Percentiles rank a stretch among this genome's conserved stretches.
These are phyloP conservation scores for Cercospora berteroae DNA, from an alignment of 2,329 filamentous ascomycete species.

Conservation along the genomic window DNA sequence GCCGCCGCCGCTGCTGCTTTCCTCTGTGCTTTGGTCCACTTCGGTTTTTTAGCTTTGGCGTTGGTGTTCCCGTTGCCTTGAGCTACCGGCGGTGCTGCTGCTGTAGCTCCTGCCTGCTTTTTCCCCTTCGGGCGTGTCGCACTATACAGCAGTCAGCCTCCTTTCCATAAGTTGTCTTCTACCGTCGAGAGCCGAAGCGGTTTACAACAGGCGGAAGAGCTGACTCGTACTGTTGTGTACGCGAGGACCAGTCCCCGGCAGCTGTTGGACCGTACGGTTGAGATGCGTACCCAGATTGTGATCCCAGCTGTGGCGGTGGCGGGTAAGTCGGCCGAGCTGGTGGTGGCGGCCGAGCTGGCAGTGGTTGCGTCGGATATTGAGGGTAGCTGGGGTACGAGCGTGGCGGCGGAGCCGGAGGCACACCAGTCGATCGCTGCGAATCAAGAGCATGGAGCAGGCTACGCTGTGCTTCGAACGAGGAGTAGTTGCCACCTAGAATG, in stretches of 20 bases:
- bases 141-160: slow-evolving; percentile 16
- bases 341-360: slow-evolving; percentile 5
- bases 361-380: slow-evolving; percentile 4
- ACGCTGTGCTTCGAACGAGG: slow-evolving; percentile 55
- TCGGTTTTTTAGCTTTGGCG: slow-evolving; percentile 3
- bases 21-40: slow-evolving; percentile 11
- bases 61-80: not conserved
- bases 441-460: slow-evolving; percentile 5
- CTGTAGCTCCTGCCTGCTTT: slow-evolving; percentile 3
- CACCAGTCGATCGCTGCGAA: not conserved
- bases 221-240: slow-evolving; percentile 10
- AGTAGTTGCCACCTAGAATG: slow-evolving; percentile 77
- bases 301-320: slow-evolving; percentile 1
- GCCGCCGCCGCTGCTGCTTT: slow-evolving; percentile 1
- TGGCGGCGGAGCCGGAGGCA: not conserved
- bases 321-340: not conserved
- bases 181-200: slow-evolving; percentile 9
- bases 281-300: slow-evolving; percentile 13
- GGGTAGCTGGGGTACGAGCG: not conserved
- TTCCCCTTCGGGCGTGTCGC: not conserved
- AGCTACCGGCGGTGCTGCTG: not conserved
- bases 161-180: not conserved
- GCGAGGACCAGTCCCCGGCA: slow-evolving; percentile 14
- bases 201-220: slow-evolving; percentile 11
- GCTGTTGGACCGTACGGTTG: slow-evolving; percentile 9